Evolutionary conservation across 1,284 basidiomycete genomes (phyloP), one percentile per base, ranked within the genome.

Genomic region (Melampsora occidentalis): DNA sequence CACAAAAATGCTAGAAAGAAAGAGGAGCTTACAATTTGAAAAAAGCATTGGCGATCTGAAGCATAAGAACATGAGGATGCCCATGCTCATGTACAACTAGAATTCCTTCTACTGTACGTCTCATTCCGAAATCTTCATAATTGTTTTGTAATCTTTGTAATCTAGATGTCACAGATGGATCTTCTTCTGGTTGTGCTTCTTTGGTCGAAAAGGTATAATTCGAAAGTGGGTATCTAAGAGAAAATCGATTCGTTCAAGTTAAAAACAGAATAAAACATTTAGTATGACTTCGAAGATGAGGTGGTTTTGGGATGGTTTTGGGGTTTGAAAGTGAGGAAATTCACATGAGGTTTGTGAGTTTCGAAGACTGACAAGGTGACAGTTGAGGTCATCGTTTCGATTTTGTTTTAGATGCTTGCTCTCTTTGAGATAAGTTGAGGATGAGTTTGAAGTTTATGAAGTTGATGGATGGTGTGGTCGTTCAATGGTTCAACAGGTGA

Each of bases 31-130:
- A 69, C 53, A 98, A 88, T 84, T 98, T 98, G 88, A 97, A 98
- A 85, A 97, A 99, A 22, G 94, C 94, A 83, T 97, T 97, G 46
- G 94, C 96, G 81, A 99, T 97, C 83, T 98, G 96, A 18, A 98
- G 87, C 89, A 98, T 96, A 79, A 99, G 88, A 78, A 98, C 92
- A 82, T 98, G 96, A 2, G 94, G 93, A 82, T 95, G 91, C 0
- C 93, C 92, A 79, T 94, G 93, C 77, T 87, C 87, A 79, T 97
- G 94, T 31, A 97, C 94, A 69, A 98, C 90, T 46, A 99, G 88
- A 78, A 98, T 90, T n/a, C 94, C 96, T 82, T 99, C 96, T 12
- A 97, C 93, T 0, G 94, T 95, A 25, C 93, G 86, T 39, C 94
- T 88, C 90, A 96, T 95, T 5, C 84, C 96, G 82, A 91, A 93